phyloP scores from a whole-genome alignment of 139 green algal species.

The Choricystis sp. region DNA sequence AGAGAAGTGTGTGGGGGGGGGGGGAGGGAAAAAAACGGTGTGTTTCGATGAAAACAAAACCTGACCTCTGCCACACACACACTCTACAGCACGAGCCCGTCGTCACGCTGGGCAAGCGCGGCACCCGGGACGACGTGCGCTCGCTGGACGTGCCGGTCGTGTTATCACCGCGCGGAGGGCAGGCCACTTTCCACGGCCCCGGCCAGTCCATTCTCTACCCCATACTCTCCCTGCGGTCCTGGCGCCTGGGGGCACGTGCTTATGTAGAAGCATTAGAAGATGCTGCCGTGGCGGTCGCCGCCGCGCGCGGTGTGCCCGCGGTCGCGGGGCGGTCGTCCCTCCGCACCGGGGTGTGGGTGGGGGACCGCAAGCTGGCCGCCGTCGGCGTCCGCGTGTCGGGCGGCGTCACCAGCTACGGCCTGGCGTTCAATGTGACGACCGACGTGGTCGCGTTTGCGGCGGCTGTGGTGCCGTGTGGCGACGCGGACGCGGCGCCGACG shows the following conservation, averaged over 20 bases:
- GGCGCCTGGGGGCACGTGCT: conserved; percentile 44
- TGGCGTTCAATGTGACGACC: conserved; percentile 73
- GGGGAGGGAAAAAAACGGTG: background rate
- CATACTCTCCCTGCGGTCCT: conserved; percentile 48
- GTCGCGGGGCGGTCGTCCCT: conserved; percentile 1
- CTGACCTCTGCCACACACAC: background rate
- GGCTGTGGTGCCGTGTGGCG: conserved; percentile 74
- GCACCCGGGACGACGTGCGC: conserved; percentile 35
- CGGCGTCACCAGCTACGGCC: conserved; percentile 71
- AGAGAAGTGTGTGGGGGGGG: background rate
- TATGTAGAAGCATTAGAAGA: conserved; percentile 90
- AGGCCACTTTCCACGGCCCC: conserved; percentile 81
- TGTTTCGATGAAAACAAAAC: no score
- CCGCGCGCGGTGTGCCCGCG: conserved; percentile 23
- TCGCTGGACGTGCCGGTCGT: conserved; percentile 17
- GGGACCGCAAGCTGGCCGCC: conserved; percentile 71
- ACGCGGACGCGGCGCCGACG: no score
- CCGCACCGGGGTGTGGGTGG: conserved; percentile 76
- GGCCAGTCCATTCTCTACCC: conserved; percentile 88
- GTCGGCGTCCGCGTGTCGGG: conserved; percentile 75
- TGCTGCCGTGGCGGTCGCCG: conserved; percentile 37
- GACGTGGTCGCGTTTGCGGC: conserved; percentile 50
- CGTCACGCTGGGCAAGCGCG: conserved; percentile 76
- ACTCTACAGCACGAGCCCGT: conserved; percentile 49
- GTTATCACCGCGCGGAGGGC: conserved; percentile 39